These are phyloP conservation scores for Arxiozyma heterogenica DNA, from an alignment of 1,139 yeast species.

Conservation along the genomic window DNA sequence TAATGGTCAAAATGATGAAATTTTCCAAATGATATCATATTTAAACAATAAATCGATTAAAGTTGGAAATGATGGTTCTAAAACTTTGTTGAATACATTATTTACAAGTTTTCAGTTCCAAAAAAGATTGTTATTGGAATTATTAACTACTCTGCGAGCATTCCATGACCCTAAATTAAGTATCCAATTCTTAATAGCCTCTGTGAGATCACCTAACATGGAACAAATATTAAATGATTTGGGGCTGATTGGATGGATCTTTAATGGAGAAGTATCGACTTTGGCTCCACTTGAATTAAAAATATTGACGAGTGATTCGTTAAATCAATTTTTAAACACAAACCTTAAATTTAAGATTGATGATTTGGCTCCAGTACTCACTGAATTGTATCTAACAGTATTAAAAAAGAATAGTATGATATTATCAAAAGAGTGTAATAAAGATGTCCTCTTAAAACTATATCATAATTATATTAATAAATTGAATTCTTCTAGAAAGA, in stretches of 20 bases:
- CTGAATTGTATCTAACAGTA: slow-evolving; percentile 21
- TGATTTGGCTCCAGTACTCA: slow-evolving; percentile 9
- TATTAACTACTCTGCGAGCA: slow-evolving; percentile 16
- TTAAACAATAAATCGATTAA: not conserved
- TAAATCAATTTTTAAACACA: not conserved
- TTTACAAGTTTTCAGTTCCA: slow-evolving; percentile 11
- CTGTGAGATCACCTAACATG: slow-evolving; percentile 11
- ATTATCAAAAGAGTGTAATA: slow-evolving; percentile 11
- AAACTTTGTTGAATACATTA: not conserved
- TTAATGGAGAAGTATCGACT: not conserved
- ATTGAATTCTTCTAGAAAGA: slow-evolving; percentile 4
- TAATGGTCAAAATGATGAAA: slow-evolving; percentile 18
- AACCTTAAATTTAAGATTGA: slow-evolving; percentile 1
- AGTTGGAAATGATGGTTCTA: not conserved
- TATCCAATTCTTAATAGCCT: slow-evolving; percentile 16
- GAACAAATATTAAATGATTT: slow-evolving; percentile 17
- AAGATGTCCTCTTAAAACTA: slow-evolving; percentile 13
- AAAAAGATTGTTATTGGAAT: slow-evolving; percentile 14
- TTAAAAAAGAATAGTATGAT: slow-evolving; percentile 7
- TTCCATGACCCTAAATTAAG: slow-evolving; percentile 24
- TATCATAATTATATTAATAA: slow-evolving; percentile 15
- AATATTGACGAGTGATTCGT: not conserved
- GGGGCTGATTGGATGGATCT: slow-evolving; percentile 13
- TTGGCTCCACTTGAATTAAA: not conserved
- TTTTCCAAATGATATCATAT: slow-evolving; percentile 8